Conservation (phyloP, 2,329 filamentous ascomycete genomes). For the Talaromyces rugulosus region DNA sequence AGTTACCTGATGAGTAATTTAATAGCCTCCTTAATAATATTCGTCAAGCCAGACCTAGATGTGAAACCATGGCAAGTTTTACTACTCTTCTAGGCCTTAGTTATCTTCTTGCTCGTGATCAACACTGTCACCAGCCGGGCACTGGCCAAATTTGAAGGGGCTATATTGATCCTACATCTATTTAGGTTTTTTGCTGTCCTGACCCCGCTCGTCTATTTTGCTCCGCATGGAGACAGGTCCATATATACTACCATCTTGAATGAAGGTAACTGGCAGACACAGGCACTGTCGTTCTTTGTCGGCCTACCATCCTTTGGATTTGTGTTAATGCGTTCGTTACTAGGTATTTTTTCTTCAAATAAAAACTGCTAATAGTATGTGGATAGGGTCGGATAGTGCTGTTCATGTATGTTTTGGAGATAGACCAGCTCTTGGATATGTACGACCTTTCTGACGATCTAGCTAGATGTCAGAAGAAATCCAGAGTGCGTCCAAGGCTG, state of each 20-base stretch:
- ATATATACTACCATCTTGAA: conserved; percentile 5
- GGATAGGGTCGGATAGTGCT: background rate
- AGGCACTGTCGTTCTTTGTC: conserved; percentile 5
- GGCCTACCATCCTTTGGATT: background rate
- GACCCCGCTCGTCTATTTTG: conserved; percentile 1
- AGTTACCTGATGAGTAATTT: background rate
- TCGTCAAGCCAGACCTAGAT: background rate
- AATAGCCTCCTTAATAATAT: background rate
- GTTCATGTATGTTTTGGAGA: background rate
- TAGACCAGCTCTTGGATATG: background rate
- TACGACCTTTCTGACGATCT: background rate
- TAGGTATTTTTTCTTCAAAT: conserved; percentile 13
- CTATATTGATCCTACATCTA: background rate
- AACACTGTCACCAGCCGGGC: background rate
- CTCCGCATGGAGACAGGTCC: background rate
- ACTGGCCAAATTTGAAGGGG: background rate
- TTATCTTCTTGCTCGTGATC: background rate
- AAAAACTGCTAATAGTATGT: background rate
- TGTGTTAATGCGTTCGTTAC: background rate
- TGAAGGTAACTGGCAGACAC: conserved; percentile 5
- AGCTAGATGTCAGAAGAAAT: conserved; percentile 1
- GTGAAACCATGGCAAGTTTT: background rate
- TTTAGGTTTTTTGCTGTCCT: background rate
- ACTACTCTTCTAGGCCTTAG: background rate
- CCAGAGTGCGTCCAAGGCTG: background rate